Conservation (phyloP, 768 basidiomycete genomes). For the Dacryopinax primogenitus region DNA sequence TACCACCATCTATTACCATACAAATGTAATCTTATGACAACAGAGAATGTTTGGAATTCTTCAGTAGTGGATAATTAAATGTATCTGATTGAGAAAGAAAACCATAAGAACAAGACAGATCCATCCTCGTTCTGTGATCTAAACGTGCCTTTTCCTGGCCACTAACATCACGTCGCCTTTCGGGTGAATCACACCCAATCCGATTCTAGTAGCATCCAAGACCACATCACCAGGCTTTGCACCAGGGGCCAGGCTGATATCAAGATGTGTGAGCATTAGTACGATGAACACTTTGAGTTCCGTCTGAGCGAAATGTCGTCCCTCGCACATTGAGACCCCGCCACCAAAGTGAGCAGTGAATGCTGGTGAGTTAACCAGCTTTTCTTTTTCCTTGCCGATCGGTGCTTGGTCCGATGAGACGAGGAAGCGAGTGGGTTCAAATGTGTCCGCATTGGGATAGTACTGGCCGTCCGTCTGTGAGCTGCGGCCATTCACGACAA, state of each 20-base stretch:
- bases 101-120: not conserved
- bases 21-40: not conserved
- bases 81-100: not conserved
- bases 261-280: conserved; percentile 16
- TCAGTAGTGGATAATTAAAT: not conserved
- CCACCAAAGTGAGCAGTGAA: conserved; percentile 23
- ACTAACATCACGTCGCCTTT: not conserved
- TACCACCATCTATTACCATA: not conserved
- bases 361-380: conserved; percentile 16
- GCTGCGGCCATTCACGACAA: conserved; percentile 14
- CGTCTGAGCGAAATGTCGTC: conserved; percentile 21
- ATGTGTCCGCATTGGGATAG: not conserved
- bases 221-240: conserved; percentile 6
- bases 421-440: not conserved
- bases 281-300: conserved; percentile 20
- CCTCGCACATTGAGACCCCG: conserved; percentile 23
- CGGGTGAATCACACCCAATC: not conserved
- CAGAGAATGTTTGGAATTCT: not conserved
- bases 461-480: not conserved
- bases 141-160: not conserved
- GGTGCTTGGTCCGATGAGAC: not conserved
- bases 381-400: conserved; percentile 15
- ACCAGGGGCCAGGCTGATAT: conserved; percentile 15
- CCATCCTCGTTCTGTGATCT: not conserved
- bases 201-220: not conserved